Base-by-base conservation (phyloP, 805 yeast genomes). In the Saccharomycopsis lassenensis region DNA sequence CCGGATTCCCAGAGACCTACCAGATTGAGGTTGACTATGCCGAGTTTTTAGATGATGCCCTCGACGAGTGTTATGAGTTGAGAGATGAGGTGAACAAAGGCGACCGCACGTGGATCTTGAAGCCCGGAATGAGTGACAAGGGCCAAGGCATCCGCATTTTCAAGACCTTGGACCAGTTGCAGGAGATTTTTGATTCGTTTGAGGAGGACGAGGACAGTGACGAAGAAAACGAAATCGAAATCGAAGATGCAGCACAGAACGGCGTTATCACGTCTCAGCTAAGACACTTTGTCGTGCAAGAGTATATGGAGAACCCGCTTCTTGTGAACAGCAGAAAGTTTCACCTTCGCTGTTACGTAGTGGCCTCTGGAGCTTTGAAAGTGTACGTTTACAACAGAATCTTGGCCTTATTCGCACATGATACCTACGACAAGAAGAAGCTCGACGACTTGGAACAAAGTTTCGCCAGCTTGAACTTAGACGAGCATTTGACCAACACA, bases 111-210 rank as follows among this genome's bases (percentile, higher is more conserved):
- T 89, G 93, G 87, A 91, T 91, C 25, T 65, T 91, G 53, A 91
- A 91, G 53, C 98, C 98, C 11, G 77, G 94, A 45, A 86, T 91
- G 95, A 81, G 94, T 50, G 98, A 91, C 52, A 78, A 89, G 52
- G 98, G 95, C 7, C 95, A 91, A 54, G 98, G 98, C 0, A 89
- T 91, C 33, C 62, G 95, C 26, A 57, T 91, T 0, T 91, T 91
- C 60, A 67, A 66, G 37, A 76, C 86, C 0, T 64, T 84, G 24
- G 83, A 76, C 6, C 91, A 86, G 49, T 61, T 91, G 33, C 95
- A 87, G 55, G 67, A 57, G 3, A 77, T 89, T 3, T 89, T 91
- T 55, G 82, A 91, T 48, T 74, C 79, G 2, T 86, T 85, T 55
- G 95, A 87, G 48, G 89, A 77, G 45, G 79, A 65, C n/a, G 70